Evolutionary conservation across 768 basidiomycete species (phyloP).

Genomic region (Termitomyces sp.): DNA sequence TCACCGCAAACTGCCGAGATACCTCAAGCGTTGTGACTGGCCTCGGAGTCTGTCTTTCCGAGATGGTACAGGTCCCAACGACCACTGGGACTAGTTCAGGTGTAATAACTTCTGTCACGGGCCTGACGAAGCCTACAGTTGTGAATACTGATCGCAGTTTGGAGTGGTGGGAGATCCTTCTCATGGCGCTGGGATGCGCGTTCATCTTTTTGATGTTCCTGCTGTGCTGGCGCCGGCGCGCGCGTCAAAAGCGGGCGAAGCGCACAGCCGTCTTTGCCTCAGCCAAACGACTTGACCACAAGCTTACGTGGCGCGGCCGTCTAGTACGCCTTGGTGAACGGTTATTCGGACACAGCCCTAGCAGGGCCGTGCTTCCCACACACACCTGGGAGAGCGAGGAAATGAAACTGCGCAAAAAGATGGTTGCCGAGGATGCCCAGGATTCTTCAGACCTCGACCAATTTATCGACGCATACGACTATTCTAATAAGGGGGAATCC

Average conservation of each 20-base stretch:
- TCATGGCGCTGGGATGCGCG: conserved; percentile 77
- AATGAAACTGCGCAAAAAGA: conserved; percentile 45
- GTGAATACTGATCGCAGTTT: conserved; percentile 31
- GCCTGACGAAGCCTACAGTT: conserved; percentile 47
- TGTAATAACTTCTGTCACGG: conserved; percentile 51
- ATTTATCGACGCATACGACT: conserved; percentile 44
- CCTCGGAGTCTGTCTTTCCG: conserved; percentile 77
- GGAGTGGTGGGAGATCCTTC: conserved; percentile 80
- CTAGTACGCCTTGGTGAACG: conserved; percentile 52
- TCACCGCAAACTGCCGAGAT: conserved; percentile 53
- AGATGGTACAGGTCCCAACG: conserved; percentile 53
- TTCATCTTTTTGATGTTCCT: conserved; percentile 70
- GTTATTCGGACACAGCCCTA: conserved; percentile 46
- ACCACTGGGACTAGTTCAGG: conserved; percentile 42
- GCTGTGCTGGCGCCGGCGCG: conserved; percentile 65
- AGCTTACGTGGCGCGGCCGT: conserved; percentile 49
- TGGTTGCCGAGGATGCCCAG: conserved; percentile 45
- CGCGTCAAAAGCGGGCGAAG: conserved; percentile 63
- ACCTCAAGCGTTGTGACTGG: conserved; percentile 56
- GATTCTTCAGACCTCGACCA: conserved; percentile 48
- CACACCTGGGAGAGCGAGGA: conserved; percentile 32
- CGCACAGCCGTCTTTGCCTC: conserved; percentile 61
- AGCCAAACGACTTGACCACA: conserved; percentile 46
- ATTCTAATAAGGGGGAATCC: conserved; percentile 36
- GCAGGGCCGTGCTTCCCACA: conserved; percentile 15